These are phyloP conservation scores for Candida ulmi DNA, from an alignment of 805 yeast genomes.

Conservation along the genomic window DNA sequence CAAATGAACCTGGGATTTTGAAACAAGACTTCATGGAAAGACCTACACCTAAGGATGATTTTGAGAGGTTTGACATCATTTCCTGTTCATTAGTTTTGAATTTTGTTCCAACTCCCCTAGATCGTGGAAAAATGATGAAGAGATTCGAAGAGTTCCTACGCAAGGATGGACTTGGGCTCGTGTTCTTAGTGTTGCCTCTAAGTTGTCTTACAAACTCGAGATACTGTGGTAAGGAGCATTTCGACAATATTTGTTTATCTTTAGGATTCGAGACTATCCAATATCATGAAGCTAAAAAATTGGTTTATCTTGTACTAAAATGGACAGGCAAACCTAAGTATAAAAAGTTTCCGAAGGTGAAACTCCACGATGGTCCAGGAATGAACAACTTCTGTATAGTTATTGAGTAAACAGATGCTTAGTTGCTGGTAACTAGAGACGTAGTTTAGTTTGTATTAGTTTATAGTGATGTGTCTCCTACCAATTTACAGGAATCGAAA, in stretches of 20 bases:
- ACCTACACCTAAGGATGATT: constrained; percentile 43
- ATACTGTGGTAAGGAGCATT: constrained; percentile 48
- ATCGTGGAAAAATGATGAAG: constrained; percentile 73
- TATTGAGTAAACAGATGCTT: constrained; percentile 20
- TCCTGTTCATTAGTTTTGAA: constrained; percentile 86
- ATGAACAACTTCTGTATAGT: constrained; percentile 69
- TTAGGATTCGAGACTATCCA: constrained; percentile 53
- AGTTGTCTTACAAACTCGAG: constrained; percentile 85
- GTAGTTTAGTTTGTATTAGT: neutral
- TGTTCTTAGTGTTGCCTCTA: constrained; percentile 81
- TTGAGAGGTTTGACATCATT: constrained; percentile 54
- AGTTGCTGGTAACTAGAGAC: neutral
- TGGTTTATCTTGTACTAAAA: constrained; percentile 65
- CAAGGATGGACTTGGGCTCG: constrained; percentile 24
- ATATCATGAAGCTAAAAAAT: constrained; percentile 58
- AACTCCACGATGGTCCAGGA: constrained; percentile 48
- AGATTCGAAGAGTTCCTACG: constrained; percentile 53
- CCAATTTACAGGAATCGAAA: neutral
- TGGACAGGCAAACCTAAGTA: constrained; percentile 33
- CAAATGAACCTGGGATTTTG: constrained; percentile 65
- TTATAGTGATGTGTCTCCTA: neutral
- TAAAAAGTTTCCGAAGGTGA: constrained; percentile 31
- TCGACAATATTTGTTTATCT: constrained; percentile 40
- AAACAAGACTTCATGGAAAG: constrained; percentile 85
- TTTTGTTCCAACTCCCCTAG: constrained; percentile 69